These are phyloP conservation scores for Parascedosporium putredinis DNA, from an alignment of 2,329 filamentous ascomycete species.

Conservation along the genomic window DNA sequence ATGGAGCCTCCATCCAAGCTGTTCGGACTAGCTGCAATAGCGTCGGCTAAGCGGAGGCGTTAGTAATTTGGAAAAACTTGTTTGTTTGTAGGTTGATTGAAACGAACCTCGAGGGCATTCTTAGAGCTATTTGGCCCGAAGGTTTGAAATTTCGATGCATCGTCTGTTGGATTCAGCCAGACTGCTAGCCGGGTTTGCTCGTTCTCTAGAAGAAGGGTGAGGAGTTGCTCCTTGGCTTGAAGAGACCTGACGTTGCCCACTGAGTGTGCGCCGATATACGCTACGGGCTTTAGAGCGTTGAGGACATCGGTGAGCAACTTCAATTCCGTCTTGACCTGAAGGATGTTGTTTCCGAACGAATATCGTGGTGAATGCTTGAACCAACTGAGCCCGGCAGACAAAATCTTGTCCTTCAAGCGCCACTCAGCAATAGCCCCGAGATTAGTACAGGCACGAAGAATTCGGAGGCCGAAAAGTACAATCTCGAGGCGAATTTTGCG, in stretches of 20 bases:
- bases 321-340: conserved; percentile 90
- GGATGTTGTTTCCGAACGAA: conserved; percentile 89
- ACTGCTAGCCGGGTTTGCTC: conserved; percentile 77
- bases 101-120: conserved; percentile 18
- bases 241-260: conserved; percentile 53
- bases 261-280: conserved; percentile 44
- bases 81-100: no score
- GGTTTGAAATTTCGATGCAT: conserved; percentile 25
- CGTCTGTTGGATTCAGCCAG: conserved; percentile 74
- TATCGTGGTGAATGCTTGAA: conserved; percentile 75
- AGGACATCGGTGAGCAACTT: conserved; percentile 70
- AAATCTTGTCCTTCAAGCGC: conserved; percentile 77
- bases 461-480: conserved; percentile 68
- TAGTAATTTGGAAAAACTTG: no score
- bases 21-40: conserved; percentile 59
- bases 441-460: conserved; percentile 63
- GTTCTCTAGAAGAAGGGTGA: conserved; percentile 70
- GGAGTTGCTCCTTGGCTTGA: conserved; percentile 70
- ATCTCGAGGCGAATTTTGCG: conserved; percentile 88
- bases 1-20: conserved; percentile 79
- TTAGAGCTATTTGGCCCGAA: conserved; percentile 8
- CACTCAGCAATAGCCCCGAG: conserved; percentile 56
- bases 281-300: conserved; percentile 52
- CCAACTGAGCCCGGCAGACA: conserved; percentile 83
- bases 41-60: conserved; percentile 29